These are phyloP conservation scores for Leccinum sublutescens DNA, from an alignment of 768 basidiomycete species.

Conservation along the genomic window DNA sequence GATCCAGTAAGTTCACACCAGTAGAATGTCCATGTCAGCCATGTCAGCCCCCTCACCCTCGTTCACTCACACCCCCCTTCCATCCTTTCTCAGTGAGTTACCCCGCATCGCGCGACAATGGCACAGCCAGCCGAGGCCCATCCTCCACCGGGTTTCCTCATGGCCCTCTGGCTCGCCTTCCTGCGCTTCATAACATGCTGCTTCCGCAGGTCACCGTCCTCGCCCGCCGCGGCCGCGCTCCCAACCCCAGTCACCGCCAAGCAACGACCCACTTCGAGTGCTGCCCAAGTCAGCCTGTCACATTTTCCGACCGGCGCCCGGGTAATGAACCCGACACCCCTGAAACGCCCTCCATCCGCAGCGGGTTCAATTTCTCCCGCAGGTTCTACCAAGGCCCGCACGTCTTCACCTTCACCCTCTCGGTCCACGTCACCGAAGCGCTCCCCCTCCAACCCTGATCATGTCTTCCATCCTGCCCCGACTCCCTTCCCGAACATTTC, in stretches of 20 bases:
- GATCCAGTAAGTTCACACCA: neutral
- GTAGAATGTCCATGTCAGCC: neutral
- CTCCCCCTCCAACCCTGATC: neutral
- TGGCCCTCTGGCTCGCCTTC: conserved; percentile 18
- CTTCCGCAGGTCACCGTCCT: conserved; percentile 12
- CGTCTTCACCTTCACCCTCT: neutral
- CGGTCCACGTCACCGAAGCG: conserved; percentile 7
- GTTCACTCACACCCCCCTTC: neutral
- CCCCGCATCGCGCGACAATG: conserved; percentile 2
- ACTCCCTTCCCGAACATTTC: conserved; percentile 21
- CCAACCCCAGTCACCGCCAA: conserved; percentile 20
- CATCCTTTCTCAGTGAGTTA: neutral
- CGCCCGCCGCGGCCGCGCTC: conserved; percentile 2
- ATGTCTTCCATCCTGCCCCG: conserved; percentile 14
- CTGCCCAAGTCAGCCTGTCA: neutral
- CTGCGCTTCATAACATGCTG: conserved; percentile 5
- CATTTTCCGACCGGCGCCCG: neutral
- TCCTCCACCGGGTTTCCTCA: conserved; percentile 9
- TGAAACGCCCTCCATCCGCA: conserved; percentile 13
- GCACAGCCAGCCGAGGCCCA: neutral
- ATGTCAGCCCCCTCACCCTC: conserved; percentile 5
- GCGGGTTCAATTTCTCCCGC: neutral
- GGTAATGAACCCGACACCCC: conserved; percentile 4
- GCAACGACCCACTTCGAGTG: conserved; percentile 4
- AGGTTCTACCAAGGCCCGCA: neutral